Conservation (phyloP, 352 stramenopile species). For the Phytophthora cactorum region DNA sequence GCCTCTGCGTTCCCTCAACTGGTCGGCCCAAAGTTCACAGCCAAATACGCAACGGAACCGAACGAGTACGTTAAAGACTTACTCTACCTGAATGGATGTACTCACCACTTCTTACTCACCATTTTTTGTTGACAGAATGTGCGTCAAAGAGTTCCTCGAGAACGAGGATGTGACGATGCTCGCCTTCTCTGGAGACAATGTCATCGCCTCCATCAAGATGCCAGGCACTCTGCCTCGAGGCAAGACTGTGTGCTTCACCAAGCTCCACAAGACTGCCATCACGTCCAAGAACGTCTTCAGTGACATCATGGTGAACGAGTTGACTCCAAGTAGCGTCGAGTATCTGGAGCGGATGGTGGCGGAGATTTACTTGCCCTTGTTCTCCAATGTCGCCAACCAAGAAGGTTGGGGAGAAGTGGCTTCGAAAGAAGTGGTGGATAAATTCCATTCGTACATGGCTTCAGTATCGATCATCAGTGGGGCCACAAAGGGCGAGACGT, state of each 20-base stretch:
- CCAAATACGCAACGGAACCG: conserved; percentile 82
- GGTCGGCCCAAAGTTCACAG: conserved; percentile 76
- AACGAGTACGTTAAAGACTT: conserved; percentile 59
- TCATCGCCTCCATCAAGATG: conserved; percentile 88
- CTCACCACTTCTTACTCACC: not conserved
- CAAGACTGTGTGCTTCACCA: conserved; percentile 93
- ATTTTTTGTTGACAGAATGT: conserved; percentile 41
- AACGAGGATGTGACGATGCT: conserved; percentile 87
- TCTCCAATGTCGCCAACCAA: conserved; percentile 96
- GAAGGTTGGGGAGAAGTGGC: conserved; percentile 96
- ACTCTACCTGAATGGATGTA: no score
- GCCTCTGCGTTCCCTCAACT: conserved; percentile 66
- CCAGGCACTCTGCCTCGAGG: conserved; percentile 83
- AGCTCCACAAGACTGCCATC: conserved; percentile 85
- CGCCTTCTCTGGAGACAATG: conserved; percentile 90
- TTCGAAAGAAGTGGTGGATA: conserved; percentile 96
- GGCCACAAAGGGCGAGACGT: conserved; percentile 97
- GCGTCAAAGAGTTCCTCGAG: conserved; percentile 91
- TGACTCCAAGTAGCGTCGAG: conserved; percentile 93
- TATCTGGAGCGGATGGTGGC: conserved; percentile 95
- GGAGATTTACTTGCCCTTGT: conserved; percentile 95
- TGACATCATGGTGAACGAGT: conserved; percentile 89
- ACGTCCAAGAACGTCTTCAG: conserved; percentile 84
- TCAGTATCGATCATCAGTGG: conserved; percentile 96
- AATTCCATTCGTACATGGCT: conserved; percentile 97